These are phyloP conservation scores for Raffaelea ambrosiae DNA, from an alignment of 2,329 filamentous ascomycete species.

Conservation along the genomic window DNA sequence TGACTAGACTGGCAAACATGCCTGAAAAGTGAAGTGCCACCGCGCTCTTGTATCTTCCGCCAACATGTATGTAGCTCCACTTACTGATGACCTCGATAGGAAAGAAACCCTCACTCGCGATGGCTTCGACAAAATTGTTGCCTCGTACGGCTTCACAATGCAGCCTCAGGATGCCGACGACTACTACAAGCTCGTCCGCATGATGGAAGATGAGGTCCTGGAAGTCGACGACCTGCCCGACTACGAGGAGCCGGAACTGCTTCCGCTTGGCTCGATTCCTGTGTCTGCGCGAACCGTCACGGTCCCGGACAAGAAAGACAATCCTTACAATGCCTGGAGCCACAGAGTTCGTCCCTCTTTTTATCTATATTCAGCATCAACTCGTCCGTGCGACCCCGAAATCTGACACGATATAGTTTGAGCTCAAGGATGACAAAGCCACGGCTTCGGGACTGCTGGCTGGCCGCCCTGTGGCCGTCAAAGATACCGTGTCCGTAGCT, in stretches of 20 bases:
- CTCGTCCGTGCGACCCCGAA: background rate
- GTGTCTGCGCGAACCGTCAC: conserved; percentile 6
- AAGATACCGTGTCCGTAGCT: conserved; percentile 66
- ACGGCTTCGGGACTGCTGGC: conserved; percentile 50
- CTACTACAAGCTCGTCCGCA: conserved; percentile 19
- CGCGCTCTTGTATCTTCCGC: no score
- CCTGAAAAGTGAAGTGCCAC: no score
- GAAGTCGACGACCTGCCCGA: conserved; percentile 17
- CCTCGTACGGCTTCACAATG: conserved; percentile 11
- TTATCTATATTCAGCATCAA: background rate
- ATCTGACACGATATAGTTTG: conserved; percentile 12
- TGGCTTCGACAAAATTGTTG: conserved; percentile 8
- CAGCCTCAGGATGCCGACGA: conserved; percentile 17
- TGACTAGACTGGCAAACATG: no score
- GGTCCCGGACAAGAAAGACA: conserved; percentile 14
- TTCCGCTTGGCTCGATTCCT: conserved; percentile 9
- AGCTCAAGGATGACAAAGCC: conserved; percentile 14
- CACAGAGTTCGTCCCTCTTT: conserved; percentile 11
- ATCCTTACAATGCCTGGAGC: conserved; percentile 26
- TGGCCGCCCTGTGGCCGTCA: conserved; percentile 64
- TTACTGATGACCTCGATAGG: no score
- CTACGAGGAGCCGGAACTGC: conserved; percentile 17
- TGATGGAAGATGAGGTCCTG: conserved; percentile 18
- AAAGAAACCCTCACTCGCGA: conserved; percentile 6
- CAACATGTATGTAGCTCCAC: no score